Base-by-base conservation (phyloP, 176 grass and related monocot genomes). In the Poa annua region DNA sequence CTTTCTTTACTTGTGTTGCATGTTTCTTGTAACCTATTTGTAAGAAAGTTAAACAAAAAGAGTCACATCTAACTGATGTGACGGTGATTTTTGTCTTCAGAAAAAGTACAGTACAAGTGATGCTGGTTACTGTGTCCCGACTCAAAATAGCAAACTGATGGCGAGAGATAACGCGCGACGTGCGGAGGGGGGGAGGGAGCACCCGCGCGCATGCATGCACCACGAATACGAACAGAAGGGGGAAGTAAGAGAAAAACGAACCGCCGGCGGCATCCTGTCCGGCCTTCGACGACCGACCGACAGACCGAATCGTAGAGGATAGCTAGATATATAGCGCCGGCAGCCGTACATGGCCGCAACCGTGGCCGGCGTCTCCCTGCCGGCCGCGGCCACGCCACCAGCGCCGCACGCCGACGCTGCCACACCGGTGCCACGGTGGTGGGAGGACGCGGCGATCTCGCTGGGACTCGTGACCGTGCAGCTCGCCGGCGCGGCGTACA, bases 391-490 rank as follows among this genome's bases (percentile, higher is more conserved):
- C 35, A 8, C 61, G 75, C 5, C n/a, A 38, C 54, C 14, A 32
- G 26, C 54, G 62, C 25, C 38, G 1, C 59, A 32, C 5, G 25
- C 15, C 3, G 41, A 19, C 8, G 66, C 17, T 24, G 49, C 7
- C 19, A 7, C 38, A 70, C 56, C 57, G 59, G 36, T 11, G 75
- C 65, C 70, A 10, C 12, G 82, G 64, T 81, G 63, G 49, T 92
- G 88, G 91, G 88, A 93, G 81, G 91, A 96, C 62, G 70, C 26
- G 29, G 48, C 92, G 39, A 88, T 93, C 35, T 87, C 88, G 41
- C 60, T 84, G 20, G 94, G 94, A 13, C 84, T 96, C 22, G 71
- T 89, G 26, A 86, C 74, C 3, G 94, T 91, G 86, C 94, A 96
- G 80, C 86, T 91, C 17, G 77, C 79, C 61, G 76, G 85, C 77